Base-by-base conservation (phyloP, 2,329 filamentous ascomycete genomes). In the Aschersonia sp. region DNA sequence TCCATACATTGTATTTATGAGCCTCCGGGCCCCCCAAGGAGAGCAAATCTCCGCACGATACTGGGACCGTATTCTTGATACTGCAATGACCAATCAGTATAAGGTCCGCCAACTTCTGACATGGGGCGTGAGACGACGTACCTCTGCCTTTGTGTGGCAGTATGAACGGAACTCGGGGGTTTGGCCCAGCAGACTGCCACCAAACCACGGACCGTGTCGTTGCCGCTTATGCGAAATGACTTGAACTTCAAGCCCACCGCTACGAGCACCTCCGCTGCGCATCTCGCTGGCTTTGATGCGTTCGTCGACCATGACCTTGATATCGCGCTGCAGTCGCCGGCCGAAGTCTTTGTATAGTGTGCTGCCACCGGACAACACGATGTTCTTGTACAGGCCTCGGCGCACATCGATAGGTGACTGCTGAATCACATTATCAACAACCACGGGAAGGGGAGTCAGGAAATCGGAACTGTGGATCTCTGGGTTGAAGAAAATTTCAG, bases 401-500 rank as follows among this genome's bases (percentile, higher is more conserved):
- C 92, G 85, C 44, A 98, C 94, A 62, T 98, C 92, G 58, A 98
- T 98, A 42, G 92, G 92, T 35, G 91, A 95, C 49, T 89, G 91
- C 68, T 98, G 92, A 58, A 98, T 98, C 53, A 97, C 92, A 49
- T 84, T 85, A 62, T 98, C 92, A 52, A 98, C 94, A 46, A 98
- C 92, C 46, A 79, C 85, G 30, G 92, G 92, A 6, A 98, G 78
- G 10, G 92, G 92, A 9, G 92, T 98, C 55, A 98, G 72, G 73
- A 98, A 98, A 64, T 98, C 92, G 55, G 91, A 97, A 52, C 88
- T 95, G 76, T 97, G 97, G 60, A 98, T 98, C 71, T 98, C 92
- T 31, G 92, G 92, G 69, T 98, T 98, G 80, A 98, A 98, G 71
- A 98, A 98, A 62, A 98, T 98, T 67, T 98, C 92, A 30, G 94